These are phyloP conservation scores for Penstemon newberryi DNA, from an alignment of 257 asterid genomes.

Conservation along the genomic window DNA sequence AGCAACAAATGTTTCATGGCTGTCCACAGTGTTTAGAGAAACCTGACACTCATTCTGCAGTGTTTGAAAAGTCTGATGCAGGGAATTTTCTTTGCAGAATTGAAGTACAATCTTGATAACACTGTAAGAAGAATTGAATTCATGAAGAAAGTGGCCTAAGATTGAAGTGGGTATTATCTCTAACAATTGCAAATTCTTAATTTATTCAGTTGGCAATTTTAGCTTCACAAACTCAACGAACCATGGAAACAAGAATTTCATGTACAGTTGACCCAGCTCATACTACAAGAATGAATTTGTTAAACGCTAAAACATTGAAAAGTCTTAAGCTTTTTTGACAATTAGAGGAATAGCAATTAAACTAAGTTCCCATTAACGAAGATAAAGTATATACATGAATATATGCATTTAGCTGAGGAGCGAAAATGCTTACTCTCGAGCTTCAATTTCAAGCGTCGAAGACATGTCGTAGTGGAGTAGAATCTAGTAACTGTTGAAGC, in stretches of 20 bases:
- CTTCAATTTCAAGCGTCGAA: constrained; percentile 95
- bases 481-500: constrained; percentile 32
- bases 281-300: background rate
- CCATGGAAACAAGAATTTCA: background rate
- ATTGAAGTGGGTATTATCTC: too few relatives aligned
- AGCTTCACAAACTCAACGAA: background rate
- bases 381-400: background rate
- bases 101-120: constrained; percentile 96
- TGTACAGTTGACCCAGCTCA: background rate
- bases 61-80: constrained; percentile 85
- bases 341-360: background rate
- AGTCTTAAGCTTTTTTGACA: background rate
- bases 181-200: too few relatives aligned
- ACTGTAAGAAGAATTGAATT: constrained; percentile 40
- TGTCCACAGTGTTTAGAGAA: constrained; percentile 93
- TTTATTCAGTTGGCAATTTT: too few relatives aligned
- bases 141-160: too few relatives aligned
- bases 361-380: constrained; percentile 6
- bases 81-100: constrained; percentile 94
- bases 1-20: constrained; percentile 81
- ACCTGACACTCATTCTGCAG: constrained; percentile 96
- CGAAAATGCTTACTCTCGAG: constrained; percentile 71
- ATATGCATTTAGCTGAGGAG: background rate
- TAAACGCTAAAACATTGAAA: constrained; percentile 21
- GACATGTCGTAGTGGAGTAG: constrained; percentile 54